Evolutionary conservation across 257 asterid genomes (phyloP).

Genomic region (Linaria vulgaris): DNA sequence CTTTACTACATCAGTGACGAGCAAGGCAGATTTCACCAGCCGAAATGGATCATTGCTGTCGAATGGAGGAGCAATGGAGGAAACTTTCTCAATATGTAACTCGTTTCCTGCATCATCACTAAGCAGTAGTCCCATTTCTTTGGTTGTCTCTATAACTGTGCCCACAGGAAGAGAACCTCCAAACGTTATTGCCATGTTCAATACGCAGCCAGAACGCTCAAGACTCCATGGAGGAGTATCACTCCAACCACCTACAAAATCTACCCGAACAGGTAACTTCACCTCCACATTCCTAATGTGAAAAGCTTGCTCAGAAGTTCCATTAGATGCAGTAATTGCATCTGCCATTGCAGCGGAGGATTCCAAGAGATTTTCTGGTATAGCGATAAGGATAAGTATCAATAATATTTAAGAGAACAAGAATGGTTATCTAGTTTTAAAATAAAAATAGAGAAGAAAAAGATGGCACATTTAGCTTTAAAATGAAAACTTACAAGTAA

Average conservation of each 20-base stretch:
- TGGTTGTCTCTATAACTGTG: conserved; percentile 61
- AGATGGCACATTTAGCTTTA: not conserved
- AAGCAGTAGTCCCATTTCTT: conserved; percentile 46
- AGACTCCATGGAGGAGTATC: conserved; percentile 99
- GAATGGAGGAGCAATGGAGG: conserved; percentile 74
- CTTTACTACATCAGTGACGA: conserved; percentile 57
- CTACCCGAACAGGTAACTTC: conserved; percentile 93
- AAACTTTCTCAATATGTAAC: conserved; percentile 42
- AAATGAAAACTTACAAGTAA: conserved; percentile 13
- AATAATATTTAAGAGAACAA: conserved; percentile 12
- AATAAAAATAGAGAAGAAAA: not conserved
- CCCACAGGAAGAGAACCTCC: conserved; percentile 84
- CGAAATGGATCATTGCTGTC: conserved; percentile 77
- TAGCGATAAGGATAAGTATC: conserved; percentile 20
- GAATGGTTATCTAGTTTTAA: not conserved
- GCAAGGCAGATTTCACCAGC: conserved; percentile 86
- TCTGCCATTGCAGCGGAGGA: conserved; percentile 31
- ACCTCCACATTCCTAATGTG: conserved; percentile 61
- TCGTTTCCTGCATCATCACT: conserved; percentile 68
- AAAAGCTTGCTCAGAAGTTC: conserved; percentile 43
- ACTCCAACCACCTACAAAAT: conserved; percentile 98
- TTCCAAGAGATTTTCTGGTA: conserved; percentile 46
- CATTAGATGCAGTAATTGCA: conserved; percentile 35
- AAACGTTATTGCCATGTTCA: conserved; percentile 87
- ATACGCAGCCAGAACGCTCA: conserved; percentile 92